These are phyloP conservation scores for Microstroma glucosiphilum DNA, from an alignment of 1,284 basidiomycete species.

Conservation along the genomic window DNA sequence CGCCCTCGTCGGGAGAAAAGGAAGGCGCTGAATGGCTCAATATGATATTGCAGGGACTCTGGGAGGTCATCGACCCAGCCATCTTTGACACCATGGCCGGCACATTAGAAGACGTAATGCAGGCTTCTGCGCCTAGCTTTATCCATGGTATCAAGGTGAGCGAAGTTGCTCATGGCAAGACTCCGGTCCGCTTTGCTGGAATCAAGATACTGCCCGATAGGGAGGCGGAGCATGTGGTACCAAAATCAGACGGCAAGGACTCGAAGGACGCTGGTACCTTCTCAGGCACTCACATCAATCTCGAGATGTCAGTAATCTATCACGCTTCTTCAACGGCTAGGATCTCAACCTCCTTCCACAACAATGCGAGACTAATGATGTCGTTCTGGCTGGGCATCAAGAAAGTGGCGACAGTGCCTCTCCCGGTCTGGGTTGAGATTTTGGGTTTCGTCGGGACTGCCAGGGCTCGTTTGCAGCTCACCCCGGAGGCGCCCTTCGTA, in stretches of 20 bases:
- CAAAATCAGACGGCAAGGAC: not conserved
- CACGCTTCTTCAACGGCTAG: slow-evolving; percentile 20
- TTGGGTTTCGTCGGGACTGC: slow-evolving; percentile 28
- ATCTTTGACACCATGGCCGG: slow-evolving; percentile 23
- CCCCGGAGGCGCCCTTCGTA: slow-evolving; percentile 32
- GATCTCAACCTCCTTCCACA: slow-evolving; percentile 18
- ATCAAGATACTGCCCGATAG: slow-evolving; percentile 1
- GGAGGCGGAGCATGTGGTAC: not conserved
- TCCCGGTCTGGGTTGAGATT: slow-evolving; percentile 40
- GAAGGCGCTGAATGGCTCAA: slow-evolving; percentile 38
- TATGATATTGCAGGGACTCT: slow-evolving; percentile 22
- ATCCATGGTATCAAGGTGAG: slow-evolving; percentile 34
- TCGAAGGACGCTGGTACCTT: slow-evolving; percentile 1
- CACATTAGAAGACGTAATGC: slow-evolving; percentile 35
- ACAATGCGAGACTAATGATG: slow-evolving; percentile 30
- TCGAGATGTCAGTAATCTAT: slow-evolving; percentile 29
- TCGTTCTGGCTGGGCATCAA: slow-evolving; percentile 29
- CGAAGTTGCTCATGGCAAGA: slow-evolving; percentile 29
- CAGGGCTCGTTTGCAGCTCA: slow-evolving; percentile 24
- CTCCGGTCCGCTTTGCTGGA: slow-evolving; percentile 10
- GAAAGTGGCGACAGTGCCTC: slow-evolving; percentile 22
- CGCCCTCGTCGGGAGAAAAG: slow-evolving; percentile 11
- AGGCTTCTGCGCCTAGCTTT: slow-evolving; percentile 28
- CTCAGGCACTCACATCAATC: slow-evolving; percentile 18
- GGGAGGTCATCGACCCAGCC: slow-evolving; percentile 29